These are phyloP conservation scores for Hansenula lynferdii DNA, from an alignment of 1,139 yeast genomes.

Conservation along the genomic window DNA sequence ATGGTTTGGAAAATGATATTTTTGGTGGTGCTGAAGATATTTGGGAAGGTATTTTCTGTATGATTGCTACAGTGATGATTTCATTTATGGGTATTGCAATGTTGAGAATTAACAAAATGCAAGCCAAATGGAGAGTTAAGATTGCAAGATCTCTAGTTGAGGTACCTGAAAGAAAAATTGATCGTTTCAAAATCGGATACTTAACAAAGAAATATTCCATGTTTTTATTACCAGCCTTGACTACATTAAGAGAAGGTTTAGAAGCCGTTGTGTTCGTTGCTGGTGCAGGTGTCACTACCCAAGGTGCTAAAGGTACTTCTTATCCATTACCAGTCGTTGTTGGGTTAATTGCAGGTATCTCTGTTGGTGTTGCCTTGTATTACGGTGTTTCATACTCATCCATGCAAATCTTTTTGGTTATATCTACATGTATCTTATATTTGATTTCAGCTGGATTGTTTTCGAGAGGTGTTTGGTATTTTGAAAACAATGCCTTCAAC, in stretches of 20 bases:
- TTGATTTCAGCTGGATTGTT: constrained; percentile 85
- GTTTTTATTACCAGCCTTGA: constrained; percentile 75
- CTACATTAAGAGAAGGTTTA: constrained; percentile 84
- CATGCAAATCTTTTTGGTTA: constrained; percentile 71
- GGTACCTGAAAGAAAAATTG: constrained; percentile 30
- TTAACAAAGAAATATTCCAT: constrained; percentile 61
- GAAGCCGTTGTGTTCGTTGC: constrained; percentile 92
- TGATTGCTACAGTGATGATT: constrained; percentile 74
- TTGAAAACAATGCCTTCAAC: constrained; percentile 63
- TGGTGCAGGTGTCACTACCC: constrained; percentile 67
- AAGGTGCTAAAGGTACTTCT: constrained; percentile 49
- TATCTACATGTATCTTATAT: constrained; percentile 78
- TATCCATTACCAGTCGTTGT: constrained; percentile 81
- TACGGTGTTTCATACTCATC: constrained; percentile 71
- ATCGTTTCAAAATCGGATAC: constrained; percentile 31
- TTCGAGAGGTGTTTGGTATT: constrained; percentile 87
- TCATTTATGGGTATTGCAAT: constrained; percentile 88
- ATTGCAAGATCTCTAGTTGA: constrained; percentile 32
- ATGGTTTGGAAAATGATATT: constrained; percentile 70
- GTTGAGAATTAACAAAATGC: constrained; percentile 80
- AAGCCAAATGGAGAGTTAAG: constrained; percentile 63
- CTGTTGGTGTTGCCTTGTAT: constrained; percentile 65
- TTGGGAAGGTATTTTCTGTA: constrained; percentile 90
- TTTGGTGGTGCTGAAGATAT: constrained; percentile 81
- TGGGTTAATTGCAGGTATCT: constrained; percentile 70